Evolutionary conservation across 805 yeast genomes (phyloP).

Genomic region (Saturnispora mendoncae): DNA sequence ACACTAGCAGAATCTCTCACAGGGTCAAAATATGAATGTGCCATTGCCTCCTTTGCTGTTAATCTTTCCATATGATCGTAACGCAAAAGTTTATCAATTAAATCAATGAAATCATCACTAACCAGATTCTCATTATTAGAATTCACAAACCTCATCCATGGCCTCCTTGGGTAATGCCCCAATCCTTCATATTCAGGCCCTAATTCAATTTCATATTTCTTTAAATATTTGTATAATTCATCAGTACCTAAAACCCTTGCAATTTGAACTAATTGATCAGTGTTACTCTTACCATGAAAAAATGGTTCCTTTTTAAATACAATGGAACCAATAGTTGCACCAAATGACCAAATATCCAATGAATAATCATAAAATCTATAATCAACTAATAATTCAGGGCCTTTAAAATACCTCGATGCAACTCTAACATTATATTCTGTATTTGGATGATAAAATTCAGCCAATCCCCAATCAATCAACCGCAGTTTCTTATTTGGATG

Average conservation of each 20-base stretch:
- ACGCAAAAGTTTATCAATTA: slow-evolving; percentile 67
- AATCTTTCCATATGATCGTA: slow-evolving; percentile 86
- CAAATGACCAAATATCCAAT: slow-evolving; percentile 88
- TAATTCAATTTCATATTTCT: slow-evolving; percentile 61
- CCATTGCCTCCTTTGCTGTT: slow-evolving; percentile 85
- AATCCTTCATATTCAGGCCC: slow-evolving; percentile 72
- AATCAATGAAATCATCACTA: slow-evolving; percentile 65
- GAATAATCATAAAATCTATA: slow-evolving; percentile 86
- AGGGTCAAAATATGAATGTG: slow-evolving; percentile 41
- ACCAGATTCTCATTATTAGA: slow-evolving; percentile 60
- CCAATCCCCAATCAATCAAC: slow-evolving; percentile 92
- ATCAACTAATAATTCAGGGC: slow-evolving; percentile 84
- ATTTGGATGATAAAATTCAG: slow-evolving; percentile 87
- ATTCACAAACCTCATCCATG: slow-evolving; percentile 78
- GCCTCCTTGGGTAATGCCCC: slow-evolving; percentile 67
- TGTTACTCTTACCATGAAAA: slow-evolving; percentile 84
- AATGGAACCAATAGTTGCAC: slow-evolving; percentile 87
- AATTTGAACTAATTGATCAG: slow-evolving; percentile 85
- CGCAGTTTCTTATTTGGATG: slow-evolving; percentile 61
- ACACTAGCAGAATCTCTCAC: slow-evolving; percentile 17
- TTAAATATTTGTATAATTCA: slow-evolving; percentile 57
- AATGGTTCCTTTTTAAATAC: slow-evolving; percentile 87
- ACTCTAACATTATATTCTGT: slow-evolving; percentile 89
- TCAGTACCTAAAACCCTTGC: slow-evolving; percentile 84
- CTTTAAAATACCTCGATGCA: slow-evolving; percentile 87